Evolutionary conservation across 2,329 filamentous ascomycete genomes (phyloP).

Genomic region (Aspergillus spinulosporus): DNA sequence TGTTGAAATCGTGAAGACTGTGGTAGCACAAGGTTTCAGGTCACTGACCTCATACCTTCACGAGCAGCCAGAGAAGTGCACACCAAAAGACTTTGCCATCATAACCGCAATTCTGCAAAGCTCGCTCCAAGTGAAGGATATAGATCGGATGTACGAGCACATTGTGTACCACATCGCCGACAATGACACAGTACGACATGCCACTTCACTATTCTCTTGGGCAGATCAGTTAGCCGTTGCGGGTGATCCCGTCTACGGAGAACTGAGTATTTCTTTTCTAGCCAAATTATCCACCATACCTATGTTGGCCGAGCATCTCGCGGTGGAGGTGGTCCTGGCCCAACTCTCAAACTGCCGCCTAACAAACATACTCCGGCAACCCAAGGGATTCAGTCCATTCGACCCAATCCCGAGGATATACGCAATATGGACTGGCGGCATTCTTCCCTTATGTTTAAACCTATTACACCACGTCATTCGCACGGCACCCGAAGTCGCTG

Average conservation of each 20-base stretch:
- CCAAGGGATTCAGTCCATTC: slow-evolving; percentile 73
- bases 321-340: slow-evolving; percentile 78
- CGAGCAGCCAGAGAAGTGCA: slow-evolving; percentile 64
- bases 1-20: slow-evolving; percentile 74
- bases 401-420: slow-evolving; percentile 76
- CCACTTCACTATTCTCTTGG: slow-evolving; percentile 89
- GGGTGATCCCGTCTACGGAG: slow-evolving; percentile 86
- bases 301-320: slow-evolving; percentile 81
- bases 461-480: slow-evolving; percentile 78
- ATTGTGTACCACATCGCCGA: slow-evolving; percentile 68
- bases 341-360: slow-evolving; percentile 78
- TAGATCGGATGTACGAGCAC: slow-evolving; percentile 69
- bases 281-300: slow-evolving; percentile 82
- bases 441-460: slow-evolving; percentile 86
- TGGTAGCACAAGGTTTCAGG: slow-evolving; percentile 80
- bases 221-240: slow-evolving; percentile 76
- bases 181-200: slow-evolving; percentile 72
- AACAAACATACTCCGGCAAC: slow-evolving; percentile 69
- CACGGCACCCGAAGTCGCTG: slow-evolving; percentile 78
- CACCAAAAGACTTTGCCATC: slow-evolving; percentile 79
- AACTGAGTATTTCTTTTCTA: slow-evolving; percentile 85
- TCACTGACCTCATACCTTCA: slow-evolving; percentile 80
- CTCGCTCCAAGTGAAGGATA: slow-evolving; percentile 74
- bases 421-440: slow-evolving; percentile 82
- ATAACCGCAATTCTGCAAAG: slow-evolving; percentile 86